Evolutionary conservation across 352 stramenopile genomes (phyloP), one percentile per base, ranked within the genome.

Genomic region (Globisporangium nodosum): DNA sequence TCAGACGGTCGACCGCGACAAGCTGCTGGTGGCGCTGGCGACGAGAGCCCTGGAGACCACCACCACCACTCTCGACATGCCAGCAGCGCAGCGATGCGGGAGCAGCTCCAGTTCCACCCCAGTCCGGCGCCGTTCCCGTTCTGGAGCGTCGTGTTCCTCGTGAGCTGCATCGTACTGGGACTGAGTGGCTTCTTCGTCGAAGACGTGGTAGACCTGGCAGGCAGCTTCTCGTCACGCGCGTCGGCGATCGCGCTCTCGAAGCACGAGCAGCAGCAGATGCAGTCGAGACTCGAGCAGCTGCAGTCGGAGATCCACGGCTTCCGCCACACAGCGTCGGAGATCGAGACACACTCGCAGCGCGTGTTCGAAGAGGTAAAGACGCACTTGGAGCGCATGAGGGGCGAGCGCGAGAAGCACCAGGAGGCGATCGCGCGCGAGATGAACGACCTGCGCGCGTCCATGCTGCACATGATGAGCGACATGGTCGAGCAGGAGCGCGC

Each of bases 401-500:
- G 55, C 5, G 71, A 87, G 58, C 74, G 81, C 24, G 67, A 80
- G 60, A 69, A 64, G 45, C 76, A 90, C 58, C 76, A 88, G 50
- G 45, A 77, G n/a, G 74, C 77, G 58, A 76, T 90, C 60, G 54
- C 75, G 11, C 70, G 60, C n/a, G 78, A 90, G 59, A 90, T 90
- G 78, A 69, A 78, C 65, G 63, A 77, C 37, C 52, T 90, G 40
- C 73, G 78, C 24, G 54, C 57, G 3, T 73, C 82, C n/a, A 72
- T 88, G 48, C 56, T 83, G 16, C 54, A 61, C 15, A 64, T 76
- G 43, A 87, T 78, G 24, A 68, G 73, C 35, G 77, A 88, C 46
- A 61, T 88, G 57, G 70, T 87, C 8, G 68, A 75, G 52, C 70
- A 84, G 40, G 77, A 90, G 56, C 76, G 71, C 8, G 54, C 74